Evolutionary conservation across 2,329 filamentous ascomycete genomes (phyloP), one percentile per base, ranked within the genome.

Genomic region (Penicillium sp.): DNA sequence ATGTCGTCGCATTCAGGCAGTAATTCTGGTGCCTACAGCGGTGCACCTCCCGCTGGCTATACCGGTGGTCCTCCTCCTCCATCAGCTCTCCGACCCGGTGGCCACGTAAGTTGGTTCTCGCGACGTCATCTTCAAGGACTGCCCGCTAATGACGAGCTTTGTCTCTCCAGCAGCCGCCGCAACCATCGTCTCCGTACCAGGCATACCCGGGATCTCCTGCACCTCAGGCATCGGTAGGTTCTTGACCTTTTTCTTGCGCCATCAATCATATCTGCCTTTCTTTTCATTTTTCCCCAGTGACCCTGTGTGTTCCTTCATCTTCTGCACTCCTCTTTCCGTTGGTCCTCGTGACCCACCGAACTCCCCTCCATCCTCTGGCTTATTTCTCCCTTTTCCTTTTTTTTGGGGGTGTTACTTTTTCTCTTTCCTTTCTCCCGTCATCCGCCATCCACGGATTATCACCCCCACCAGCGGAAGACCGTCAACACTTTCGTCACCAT

Each of bases 91-190:
- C 67, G 65, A 51, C 50, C 63, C 57, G 66, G 63, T 53, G 57
- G 72, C 67, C 79, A 80, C 66, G 79, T 81, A 70, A 76, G 79
- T 78, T 9, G 11, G 29, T 32, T 29, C 29, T 39, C 33, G 28
- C 51, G 50, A 60, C 58, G 58, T 61, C 58, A 61, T 61, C 37
- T 43, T 32, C n/a, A 48, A 38, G 46, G 33, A 35, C 28, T 13
- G 24, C 38, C 9, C 56, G 39, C 47, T 41, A 13, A 29, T 26
- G 25, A 40, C n/a, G 25, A 40, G 38, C 38, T 18, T 18, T 39
- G 38, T 43, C 47, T 33, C 50, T 55, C 38, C 47, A 47, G 29
- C 54, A 49, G 46, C 52, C 50, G 45, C 46, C 46, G 36, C 49
- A 51, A 27, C 41, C 32, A 42, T 38, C 48, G 28, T 33, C 48